Conservation (phyloP, 1,284 basidiomycete genomes). For the Trichosporon sp. region DNA sequence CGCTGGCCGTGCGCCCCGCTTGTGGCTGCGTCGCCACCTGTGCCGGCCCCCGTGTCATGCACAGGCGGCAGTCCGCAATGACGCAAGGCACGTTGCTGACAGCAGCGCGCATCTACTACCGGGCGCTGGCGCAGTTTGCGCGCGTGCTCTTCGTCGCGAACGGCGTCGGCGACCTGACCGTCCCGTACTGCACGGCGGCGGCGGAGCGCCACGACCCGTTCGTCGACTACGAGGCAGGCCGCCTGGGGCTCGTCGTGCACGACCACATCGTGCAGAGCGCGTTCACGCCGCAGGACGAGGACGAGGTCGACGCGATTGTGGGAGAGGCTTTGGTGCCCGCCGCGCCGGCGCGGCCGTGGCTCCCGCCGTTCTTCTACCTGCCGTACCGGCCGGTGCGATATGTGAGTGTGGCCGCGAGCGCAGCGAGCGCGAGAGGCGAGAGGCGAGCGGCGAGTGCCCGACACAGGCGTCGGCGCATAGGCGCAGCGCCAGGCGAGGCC, state of each 20-base stretch:
- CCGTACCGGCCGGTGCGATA: slow-evolving; percentile 33
- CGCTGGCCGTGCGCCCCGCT: too few relatives aligned
- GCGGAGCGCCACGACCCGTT: slow-evolving; percentile 71
- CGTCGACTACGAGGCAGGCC: slow-evolving; percentile 56
- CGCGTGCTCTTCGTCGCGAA: slow-evolving; percentile 79
- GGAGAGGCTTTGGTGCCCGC: neutral
- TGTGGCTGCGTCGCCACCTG: neutral
- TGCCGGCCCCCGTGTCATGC: neutral
- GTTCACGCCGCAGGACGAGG: slow-evolving; percentile 20
- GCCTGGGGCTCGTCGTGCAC: slow-evolving; percentile 59
- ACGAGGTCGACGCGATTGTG: slow-evolving; percentile 24
- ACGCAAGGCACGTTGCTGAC: neutral
- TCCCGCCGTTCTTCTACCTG: slow-evolving; percentile 37
- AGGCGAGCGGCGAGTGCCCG: too few relatives aligned
- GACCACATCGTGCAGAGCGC: slow-evolving; percentile 24
- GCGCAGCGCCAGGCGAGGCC: too few relatives aligned
- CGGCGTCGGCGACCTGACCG: slow-evolving; percentile 73
- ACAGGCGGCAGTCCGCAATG: neutral
- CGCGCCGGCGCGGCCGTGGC: neutral
- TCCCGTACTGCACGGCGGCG: slow-evolving; percentile 73
- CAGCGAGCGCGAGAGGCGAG: too few relatives aligned
- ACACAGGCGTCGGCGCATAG: too few relatives aligned
- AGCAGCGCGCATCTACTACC: slow-evolving; percentile 69
- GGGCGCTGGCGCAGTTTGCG: slow-evolving; percentile 66
- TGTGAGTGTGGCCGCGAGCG: slow-evolving; percentile 24